phyloP scores from a whole-genome alignment of 306 rosid species.

The Casuarina equisetifolia region DNA sequence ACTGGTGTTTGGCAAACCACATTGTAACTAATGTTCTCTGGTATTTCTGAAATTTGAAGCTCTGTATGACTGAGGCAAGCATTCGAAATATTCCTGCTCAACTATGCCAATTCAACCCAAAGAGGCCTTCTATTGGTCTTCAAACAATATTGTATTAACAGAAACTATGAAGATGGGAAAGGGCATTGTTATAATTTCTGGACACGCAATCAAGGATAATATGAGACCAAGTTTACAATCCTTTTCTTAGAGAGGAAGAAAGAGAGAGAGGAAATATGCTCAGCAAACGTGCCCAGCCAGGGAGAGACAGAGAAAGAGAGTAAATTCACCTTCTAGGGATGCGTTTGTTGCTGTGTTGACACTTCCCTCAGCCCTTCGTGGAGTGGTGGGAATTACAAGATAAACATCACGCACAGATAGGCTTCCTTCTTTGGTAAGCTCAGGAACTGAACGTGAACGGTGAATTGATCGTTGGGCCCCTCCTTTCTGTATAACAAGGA shows the following conservation, averaged over 20 bases:
- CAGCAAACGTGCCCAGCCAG: too few relatives aligned
- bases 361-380: slow-evolving; percentile 30
- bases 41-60: not conserved
- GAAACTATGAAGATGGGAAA: not conserved
- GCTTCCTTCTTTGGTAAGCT: slow-evolving; percentile 41
- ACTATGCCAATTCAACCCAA: not conserved
- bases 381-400: slow-evolving; percentile 46
- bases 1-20: slow-evolving; percentile 2
- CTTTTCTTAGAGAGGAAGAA: not conserved
- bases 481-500: slow-evolving; percentile 49
- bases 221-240: not conserved
- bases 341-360: slow-evolving; percentile 12
- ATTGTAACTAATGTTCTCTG: not conserved
- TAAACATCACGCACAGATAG: slow-evolving; percentile 22
- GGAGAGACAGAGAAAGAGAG: not conserved
- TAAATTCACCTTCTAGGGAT: slow-evolving; percentile 27
- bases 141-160: not conserved
- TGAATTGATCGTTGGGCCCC: slow-evolving; percentile 35
- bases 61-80: not conserved
- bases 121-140: not conserved
- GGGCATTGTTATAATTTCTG: not conserved
- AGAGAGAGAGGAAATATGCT: not conserved
- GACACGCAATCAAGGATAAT: not conserved
- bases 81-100: not conserved
- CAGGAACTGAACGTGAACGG: slow-evolving; percentile 53